Evolutionary conservation across 352 stramenopile species (phyloP), one percentile per base, ranked within the genome.

Genomic region (Globisporangium ultimum): DNA sequence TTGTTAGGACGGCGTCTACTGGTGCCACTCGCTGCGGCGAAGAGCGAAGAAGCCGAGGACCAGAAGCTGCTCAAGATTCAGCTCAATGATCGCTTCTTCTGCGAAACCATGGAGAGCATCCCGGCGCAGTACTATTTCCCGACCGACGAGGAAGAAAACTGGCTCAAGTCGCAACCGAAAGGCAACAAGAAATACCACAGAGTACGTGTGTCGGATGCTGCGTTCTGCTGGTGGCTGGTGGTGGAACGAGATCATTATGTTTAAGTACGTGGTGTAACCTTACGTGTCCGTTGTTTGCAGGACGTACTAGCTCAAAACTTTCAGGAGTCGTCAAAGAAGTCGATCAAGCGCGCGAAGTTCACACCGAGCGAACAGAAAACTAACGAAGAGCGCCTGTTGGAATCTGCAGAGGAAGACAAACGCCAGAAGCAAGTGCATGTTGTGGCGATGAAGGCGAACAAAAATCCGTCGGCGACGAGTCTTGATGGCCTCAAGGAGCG

Each of bases 41-140:
- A 11, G 20, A 47, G 61, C 28, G 67, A 79, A 17, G 47, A 40
- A 36, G 22, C 56, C 28, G 28, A 10, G 28, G 28, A 36, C 28
- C 28, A 36, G 28, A 36, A 36, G 55, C 55, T 76, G 50, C 56
- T 20, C 12, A 53, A 58, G 21, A 74, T 74, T 47, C 57, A 72
- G 64, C 53, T 51, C 22, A 59, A 91, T 51, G 83, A 92, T 54
- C 67, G 68, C 24, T 92, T 92, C 60, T 90, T 92, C 66, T 90
- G 78, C 59, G 68, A 81, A 40, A 76, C 66, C 10, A 89, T 90
- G 80, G 83, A 90, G 63, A 75, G 77, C 53, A 92, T 90, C 53
- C 83, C 83, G 32, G 67, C 76, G 55, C 72, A 84, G 28, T 87
- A 84, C 55, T 92, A 92, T 72, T 88, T 92, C 63, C 80, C 80